These are phyloP conservation scores for Exsudoporus floridanus DNA, from an alignment of 1,284 basidiomycete genomes.

Conservation along the genomic window DNA sequence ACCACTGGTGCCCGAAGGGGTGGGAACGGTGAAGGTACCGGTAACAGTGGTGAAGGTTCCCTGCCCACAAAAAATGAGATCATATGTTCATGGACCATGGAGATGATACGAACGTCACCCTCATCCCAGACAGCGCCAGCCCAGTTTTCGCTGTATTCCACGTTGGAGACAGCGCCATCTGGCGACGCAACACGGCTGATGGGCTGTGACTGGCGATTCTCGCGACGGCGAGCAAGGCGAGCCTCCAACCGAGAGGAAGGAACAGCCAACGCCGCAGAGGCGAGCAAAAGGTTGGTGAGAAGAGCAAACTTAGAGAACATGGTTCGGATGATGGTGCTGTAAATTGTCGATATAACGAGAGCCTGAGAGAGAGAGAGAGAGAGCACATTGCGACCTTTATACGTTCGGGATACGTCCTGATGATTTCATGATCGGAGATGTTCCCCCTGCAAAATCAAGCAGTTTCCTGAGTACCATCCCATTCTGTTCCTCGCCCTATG, in stretches of 20 bases:
- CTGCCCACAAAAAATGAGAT: slow-evolving; percentile 5
- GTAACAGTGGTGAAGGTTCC: slow-evolving; percentile 20
- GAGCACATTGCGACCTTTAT: slow-evolving; percentile 15
- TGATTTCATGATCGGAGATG: neutral
- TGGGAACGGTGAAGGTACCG: slow-evolving; percentile 21
- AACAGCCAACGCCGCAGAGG: slow-evolving; percentile 12
- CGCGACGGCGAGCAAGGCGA: slow-evolving; percentile 13
- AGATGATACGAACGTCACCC: slow-evolving; percentile 10
- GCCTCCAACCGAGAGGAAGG: slow-evolving; percentile 16
- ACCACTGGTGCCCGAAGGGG: slow-evolving; percentile 7
- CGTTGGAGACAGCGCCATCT: slow-evolving; percentile 2
- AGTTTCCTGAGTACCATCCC: too few species aligned
- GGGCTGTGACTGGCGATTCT: slow-evolving; percentile 12
- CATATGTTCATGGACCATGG: neutral
- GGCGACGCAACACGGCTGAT: slow-evolving; percentile 1
- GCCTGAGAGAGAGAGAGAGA: neutral
- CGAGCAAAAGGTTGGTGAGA: slow-evolving; percentile 22
- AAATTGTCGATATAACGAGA: neutral
- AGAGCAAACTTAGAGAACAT: slow-evolving; percentile 24
- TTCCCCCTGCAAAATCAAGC: neutral
- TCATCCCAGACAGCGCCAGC: slow-evolving; percentile 16
- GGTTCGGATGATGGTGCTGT: neutral
- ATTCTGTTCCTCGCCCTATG: neutral
- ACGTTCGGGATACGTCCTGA: neutral
- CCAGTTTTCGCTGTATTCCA: slow-evolving; percentile 20